Evolutionary conservation across 768 basidiomycete species (phyloP), one percentile per base, ranked within the genome.

Genomic region (Cystobasidium tubakii): DNA sequence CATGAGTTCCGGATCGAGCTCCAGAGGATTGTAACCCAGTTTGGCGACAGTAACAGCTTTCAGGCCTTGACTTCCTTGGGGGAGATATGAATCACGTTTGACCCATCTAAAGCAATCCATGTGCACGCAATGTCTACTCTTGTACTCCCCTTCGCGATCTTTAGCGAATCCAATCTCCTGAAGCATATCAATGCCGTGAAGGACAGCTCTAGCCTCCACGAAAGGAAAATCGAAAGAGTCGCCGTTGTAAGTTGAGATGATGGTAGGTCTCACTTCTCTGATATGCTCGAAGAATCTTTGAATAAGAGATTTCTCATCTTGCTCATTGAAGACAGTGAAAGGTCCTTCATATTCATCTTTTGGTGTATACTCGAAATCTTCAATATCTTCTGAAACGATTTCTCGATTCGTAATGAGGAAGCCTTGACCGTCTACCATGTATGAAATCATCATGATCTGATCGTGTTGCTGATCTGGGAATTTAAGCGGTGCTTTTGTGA

Each of bases 381-480:
- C 93, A 75, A 99, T 97, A 79, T 98, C 92, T 80, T 97, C 94
- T 75, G 89, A 88, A 73, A 98, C 92, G 64, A 98, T 97, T 77
- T 99, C 96, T 53, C 96, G 86, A 79, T 98, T 98, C 25, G 92
- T 96, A 81, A 99, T 97, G 75, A 99, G 86, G 80, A 90, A 99
- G 0, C 96, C 96, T 81, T 94, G 91, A 0, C 93, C 95, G 80
- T 99, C 96, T 21, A 99, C 84, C 94, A 99, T 98, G 82, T 98
- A 99, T 54, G 96, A 99, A 76, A 99, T 98, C 96, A 99, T 99
- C 95, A 99, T 99, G 78, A 99, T 92, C 80, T 97, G 94, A 83
- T 98, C 96, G 29, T 91, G 88, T 7, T 87, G 86, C 77, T 93
- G 89, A 83, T 98, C 96, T 0, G 96, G 95, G 80, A 98, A 98